These are phyloP conservation scores for Colletotrichum paranaense DNA, from an alignment of 2,329 filamentous ascomycete species.

Conservation along the genomic window DNA sequence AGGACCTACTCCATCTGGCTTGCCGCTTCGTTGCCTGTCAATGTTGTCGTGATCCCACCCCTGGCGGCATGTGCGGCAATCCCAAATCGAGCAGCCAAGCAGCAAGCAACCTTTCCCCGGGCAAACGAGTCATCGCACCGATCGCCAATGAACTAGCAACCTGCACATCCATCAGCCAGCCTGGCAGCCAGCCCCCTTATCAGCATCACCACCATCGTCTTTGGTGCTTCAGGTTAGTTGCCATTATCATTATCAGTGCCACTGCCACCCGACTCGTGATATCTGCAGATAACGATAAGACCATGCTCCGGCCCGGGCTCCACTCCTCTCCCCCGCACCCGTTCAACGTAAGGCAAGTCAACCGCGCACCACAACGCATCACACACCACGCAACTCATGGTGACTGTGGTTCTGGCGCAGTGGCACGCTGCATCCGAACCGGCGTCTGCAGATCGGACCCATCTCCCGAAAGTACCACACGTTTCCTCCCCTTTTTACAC, in stretches of 20 bases:
- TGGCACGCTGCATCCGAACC: background rate
- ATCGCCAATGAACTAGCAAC: conserved; percentile 8
- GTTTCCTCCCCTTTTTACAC: background rate
- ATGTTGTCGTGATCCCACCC: background rate
- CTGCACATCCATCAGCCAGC: background rate
- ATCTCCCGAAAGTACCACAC: background rate
- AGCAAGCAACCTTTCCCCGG: background rate
- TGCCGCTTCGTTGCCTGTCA: background rate
- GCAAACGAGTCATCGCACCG: conserved; percentile 1
- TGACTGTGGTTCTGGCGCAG: background rate
- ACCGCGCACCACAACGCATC: background rate
- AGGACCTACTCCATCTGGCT: background rate
- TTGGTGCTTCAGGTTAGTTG: background rate
- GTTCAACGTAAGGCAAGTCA: background rate
- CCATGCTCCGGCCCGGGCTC: background rate
- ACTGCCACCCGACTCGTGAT: background rate
- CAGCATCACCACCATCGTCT: background rate
- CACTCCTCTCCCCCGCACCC: background rate
- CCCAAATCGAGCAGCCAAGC: background rate
- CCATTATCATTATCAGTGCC: background rate
- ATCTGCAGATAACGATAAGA: background rate
- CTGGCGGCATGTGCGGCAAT: conserved; percentile 3
- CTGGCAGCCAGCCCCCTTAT: background rate
- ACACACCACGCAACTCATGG: background rate
- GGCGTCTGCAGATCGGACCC: conserved; percentile 7